Conservation (phyloP, 2,329 filamentous ascomycete genomes). For the Tolypocladium capitatum region DNA sequence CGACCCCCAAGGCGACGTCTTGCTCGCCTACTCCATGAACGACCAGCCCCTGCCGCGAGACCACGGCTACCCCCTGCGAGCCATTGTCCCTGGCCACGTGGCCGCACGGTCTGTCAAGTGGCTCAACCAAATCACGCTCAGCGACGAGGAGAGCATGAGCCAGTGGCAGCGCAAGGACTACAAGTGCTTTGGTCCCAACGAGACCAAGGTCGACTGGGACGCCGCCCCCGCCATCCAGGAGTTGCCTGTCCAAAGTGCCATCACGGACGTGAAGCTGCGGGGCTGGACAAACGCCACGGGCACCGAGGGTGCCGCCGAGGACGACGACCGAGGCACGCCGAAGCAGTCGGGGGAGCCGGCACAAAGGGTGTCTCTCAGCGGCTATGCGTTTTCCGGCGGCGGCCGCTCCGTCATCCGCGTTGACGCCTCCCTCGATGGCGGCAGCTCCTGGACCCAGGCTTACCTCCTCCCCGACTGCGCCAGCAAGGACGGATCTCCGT, state of each 20-base stretch:
- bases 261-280: constrained; percentile 37
- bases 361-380: constrained; percentile 30
- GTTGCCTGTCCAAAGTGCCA: constrained; percentile 54
- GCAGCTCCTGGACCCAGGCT: constrained; percentile 51
- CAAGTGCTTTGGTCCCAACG: constrained; percentile 55
- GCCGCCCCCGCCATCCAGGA: constrained; percentile 52
- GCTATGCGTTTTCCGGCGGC: constrained; percentile 57
- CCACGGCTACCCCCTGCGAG: constrained; percentile 52
- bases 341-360: constrained; percentile 1
- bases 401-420: constrained; percentile 54
- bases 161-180: constrained; percentile 57
- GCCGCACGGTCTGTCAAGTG: constrained; percentile 58
- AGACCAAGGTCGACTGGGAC: constrained; percentile 47
- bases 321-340: background rate
- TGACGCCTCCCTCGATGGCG: constrained; percentile 51
- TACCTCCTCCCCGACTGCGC: constrained; percentile 38
- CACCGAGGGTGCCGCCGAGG: background rate
- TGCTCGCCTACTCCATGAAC: constrained; percentile 58
- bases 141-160: constrained; percentile 51
- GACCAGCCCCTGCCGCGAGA: constrained; percentile 47
- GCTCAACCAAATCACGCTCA: constrained; percentile 49
- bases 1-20: constrained; percentile 48
- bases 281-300: constrained; percentile 14
- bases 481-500: constrained; percentile 11
- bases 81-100: constrained; percentile 51